phyloP scores from a whole-genome alignment of 2,329 filamentous ascomycete species.

The Trichoderma lentiforme region DNA sequence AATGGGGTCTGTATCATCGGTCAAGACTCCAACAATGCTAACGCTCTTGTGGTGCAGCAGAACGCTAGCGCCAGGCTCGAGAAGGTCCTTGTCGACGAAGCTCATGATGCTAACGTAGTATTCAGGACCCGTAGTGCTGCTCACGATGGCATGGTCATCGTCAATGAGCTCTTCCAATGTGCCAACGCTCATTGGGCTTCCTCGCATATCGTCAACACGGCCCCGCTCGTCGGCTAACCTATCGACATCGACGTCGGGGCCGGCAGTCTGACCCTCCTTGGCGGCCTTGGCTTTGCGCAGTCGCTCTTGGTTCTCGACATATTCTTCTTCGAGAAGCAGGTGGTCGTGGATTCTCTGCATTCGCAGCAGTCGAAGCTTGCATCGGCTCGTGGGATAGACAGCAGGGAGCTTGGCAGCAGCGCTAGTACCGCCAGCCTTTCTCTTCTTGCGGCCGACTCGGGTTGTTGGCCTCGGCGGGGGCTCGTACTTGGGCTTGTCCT shows the following conservation, averaged over 20 bases:
- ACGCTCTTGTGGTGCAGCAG: slow-evolving; percentile 96
- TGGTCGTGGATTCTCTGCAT: slow-evolving; percentile 99
- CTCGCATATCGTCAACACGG: slow-evolving; percentile 96
- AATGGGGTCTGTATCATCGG: slow-evolving; percentile 90
- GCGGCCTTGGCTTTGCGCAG: slow-evolving; percentile 86
- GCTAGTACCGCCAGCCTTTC: slow-evolving; percentile 88
- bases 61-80: slow-evolving; percentile 94
- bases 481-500: slow-evolving; percentile 99
- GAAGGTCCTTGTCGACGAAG: slow-evolving; percentile 96
- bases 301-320: slow-evolving; percentile 97
- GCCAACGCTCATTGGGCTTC: slow-evolving; percentile 96
- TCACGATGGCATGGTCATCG: slow-evolving; percentile 98
- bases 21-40: slow-evolving; percentile 94
- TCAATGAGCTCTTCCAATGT: slow-evolving; percentile 98
- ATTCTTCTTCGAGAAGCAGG: slow-evolving; percentile 93
- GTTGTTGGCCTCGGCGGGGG: slow-evolving; percentile 95
- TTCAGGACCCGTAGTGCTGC: slow-evolving; percentile 92
- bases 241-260: slow-evolving; percentile 71
- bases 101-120: slow-evolving; percentile 99
- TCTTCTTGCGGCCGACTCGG: slow-evolving; percentile 97
- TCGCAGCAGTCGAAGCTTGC: slow-evolving; percentile 92
- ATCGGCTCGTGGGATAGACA: slow-evolving; percentile 92
- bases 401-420: slow-evolving; percentile 92
- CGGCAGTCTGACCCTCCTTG: slow-evolving; percentile 64
- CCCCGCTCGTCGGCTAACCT: slow-evolving; percentile 91